phyloP scores from a whole-genome alignment of 202 grass and related monocot genomes.

The Miscanthus sacchariflorus region DNA sequence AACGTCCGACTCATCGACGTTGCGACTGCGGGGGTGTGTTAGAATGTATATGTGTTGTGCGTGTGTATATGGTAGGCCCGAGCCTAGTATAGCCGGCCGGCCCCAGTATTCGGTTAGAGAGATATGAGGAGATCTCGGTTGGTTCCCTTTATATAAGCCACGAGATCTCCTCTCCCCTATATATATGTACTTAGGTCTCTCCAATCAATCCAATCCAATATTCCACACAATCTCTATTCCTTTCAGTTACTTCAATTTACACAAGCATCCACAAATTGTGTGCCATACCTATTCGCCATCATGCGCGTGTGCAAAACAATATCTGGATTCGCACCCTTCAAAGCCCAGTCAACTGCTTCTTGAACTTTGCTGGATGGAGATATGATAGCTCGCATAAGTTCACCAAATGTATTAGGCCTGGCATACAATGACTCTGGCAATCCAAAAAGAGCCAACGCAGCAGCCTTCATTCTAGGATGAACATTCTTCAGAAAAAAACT shows the following conservation, averaged over 20 bases:
- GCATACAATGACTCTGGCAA: constrained; percentile 41
- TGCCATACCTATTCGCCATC: constrained; percentile 80
- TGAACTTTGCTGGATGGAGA: constrained; percentile 67
- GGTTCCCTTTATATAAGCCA: too few relatives aligned
- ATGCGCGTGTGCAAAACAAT: constrained; percentile 93
- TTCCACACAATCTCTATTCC: too few relatives aligned
- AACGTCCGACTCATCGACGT: too few relatives aligned
- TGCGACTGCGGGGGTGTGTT: too few relatives aligned
- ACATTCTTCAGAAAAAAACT: constrained; percentile 93
- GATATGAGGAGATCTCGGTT: too few relatives aligned
- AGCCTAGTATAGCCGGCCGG: too few relatives aligned
- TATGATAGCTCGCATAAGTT: constrained; percentile 77
- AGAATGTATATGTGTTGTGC: too few relatives aligned
- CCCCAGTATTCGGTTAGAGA: too few relatives aligned
- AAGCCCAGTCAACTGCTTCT: constrained; percentile 71
- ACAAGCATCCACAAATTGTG: not conserved
- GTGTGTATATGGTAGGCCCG: too few relatives aligned
- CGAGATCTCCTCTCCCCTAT: too few relatives aligned
- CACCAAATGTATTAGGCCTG: constrained; percentile 91
- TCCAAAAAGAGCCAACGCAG: constrained; percentile 76
- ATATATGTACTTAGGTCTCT: too few relatives aligned
- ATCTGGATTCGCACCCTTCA: constrained; percentile 77
- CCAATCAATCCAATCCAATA: too few relatives aligned
- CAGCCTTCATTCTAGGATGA: constrained; percentile 69
- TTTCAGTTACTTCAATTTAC: not conserved